Conservation (phyloP, 2,329 filamentous ascomycete genomes). For the Harringtonia aguacate region DNA sequence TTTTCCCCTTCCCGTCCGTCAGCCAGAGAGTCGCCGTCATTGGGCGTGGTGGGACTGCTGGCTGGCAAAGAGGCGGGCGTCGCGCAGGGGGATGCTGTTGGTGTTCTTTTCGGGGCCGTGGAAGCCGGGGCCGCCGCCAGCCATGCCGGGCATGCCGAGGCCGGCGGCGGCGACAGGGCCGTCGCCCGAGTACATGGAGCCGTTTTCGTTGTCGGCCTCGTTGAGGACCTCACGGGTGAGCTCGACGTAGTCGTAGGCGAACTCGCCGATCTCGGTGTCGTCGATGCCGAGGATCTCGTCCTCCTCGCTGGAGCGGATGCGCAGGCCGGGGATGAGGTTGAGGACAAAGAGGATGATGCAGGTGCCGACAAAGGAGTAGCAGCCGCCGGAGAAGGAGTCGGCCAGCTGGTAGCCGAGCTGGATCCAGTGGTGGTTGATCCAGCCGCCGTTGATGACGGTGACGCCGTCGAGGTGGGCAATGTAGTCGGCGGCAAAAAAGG, state of each 20-base stretch:
- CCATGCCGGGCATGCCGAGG: no score
- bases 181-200: constrained; percentile 19
- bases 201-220: constrained; percentile 12
- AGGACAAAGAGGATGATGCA: constrained; percentile 71
- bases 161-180: not conserved
- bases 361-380: constrained; percentile 69
- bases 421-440: constrained; percentile 74
- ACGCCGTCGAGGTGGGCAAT: constrained; percentile 71
- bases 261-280: constrained; percentile 85
- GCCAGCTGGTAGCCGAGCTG: constrained; percentile 78
- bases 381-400: constrained; percentile 64
- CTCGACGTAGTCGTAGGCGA: constrained; percentile 92
- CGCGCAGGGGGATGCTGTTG: constrained; percentile 33
- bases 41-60: constrained; percentile 11
- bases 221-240: constrained; percentile 44
- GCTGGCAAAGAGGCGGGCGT: constrained; percentile 28
- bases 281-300: constrained; percentile 79
- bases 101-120: constrained; percentile 30
- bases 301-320: constrained; percentile 63
- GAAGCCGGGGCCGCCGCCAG: not conserved
- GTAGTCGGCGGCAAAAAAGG: constrained; percentile 75
- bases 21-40: constrained; percentile 13
- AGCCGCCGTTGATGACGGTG: constrained; percentile 60
- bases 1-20: not conserved
- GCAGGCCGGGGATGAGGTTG: constrained; percentile 66